Conservation (phyloP, 129 eudicot genomes). For the Deinandra increscens region DNA sequence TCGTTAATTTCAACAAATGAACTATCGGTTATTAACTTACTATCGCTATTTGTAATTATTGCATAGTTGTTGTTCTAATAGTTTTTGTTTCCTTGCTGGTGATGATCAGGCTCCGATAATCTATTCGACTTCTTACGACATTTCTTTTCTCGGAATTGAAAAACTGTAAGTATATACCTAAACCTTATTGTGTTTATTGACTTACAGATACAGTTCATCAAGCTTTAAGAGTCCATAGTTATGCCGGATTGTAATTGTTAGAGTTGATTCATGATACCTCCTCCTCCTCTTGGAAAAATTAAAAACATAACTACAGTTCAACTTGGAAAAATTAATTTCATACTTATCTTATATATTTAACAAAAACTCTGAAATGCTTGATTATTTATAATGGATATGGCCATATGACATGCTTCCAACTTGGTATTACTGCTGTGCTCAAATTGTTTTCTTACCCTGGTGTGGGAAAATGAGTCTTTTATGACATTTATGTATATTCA, state of each 20-base stretch:
- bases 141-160: constrained; percentile 83
- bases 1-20: not conserved
- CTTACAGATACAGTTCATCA: not conserved
- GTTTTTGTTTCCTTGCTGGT: not conserved
- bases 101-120: constrained; percentile 68
- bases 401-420: constrained; percentile 11
- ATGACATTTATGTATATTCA: not conserved
- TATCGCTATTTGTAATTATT: not conserved
- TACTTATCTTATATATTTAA: not conserved
- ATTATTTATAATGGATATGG: not conserved
- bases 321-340: not conserved
- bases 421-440: not conserved
- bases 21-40: not conserved
- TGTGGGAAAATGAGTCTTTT: not conserved
- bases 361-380: not conserved
- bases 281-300: not conserved
- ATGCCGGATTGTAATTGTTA: not conserved
- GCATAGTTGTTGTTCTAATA: not conserved
- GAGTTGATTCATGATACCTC: not conserved
- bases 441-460: not conserved
- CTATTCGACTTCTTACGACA: constrained; percentile 74
- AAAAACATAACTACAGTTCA: not conserved
- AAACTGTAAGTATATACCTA: constrained; percentile 53
- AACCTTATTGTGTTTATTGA: not conserved
- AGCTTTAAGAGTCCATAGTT: not conserved